Conservation (phyloP, 148 eudicot species). For the Rhododendron mucronatum region DNA sequence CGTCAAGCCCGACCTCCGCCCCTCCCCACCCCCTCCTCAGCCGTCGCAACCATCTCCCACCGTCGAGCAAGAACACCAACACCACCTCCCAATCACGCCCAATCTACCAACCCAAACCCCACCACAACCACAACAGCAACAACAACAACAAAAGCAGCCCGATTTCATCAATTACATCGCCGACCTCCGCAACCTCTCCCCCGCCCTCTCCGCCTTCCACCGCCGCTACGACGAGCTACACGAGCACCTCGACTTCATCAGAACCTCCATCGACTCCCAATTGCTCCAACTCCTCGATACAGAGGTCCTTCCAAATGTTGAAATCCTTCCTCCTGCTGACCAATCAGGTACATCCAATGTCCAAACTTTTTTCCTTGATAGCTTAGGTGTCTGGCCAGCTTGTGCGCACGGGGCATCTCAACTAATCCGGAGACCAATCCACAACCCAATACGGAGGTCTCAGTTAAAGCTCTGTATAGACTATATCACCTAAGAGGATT, state of each 20-base stretch:
- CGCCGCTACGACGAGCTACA: slow-evolving; percentile 39
- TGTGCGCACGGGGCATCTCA: background rate
- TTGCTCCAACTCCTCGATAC: background rate
- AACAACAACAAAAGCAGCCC: background rate
- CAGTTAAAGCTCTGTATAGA: too few species aligned
- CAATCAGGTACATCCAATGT: background rate
- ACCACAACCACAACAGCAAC: background rate
- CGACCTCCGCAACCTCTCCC: slow-evolving; percentile 25
- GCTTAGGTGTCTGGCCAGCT: background rate
- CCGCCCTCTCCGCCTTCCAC: slow-evolving; percentile 32
- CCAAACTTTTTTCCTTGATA: background rate
- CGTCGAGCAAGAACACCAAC: slow-evolving; percentile 5
- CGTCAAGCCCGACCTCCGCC: background rate
- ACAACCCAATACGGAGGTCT: background rate
- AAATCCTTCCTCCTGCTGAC: background rate
- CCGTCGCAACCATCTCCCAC: background rate
- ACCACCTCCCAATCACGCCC: background rate
- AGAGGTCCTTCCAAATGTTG: background rate
- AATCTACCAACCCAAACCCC: background rate
- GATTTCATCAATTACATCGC: slow-evolving; percentile 9
- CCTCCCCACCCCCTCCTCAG: background rate
- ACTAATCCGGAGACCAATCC: background rate
- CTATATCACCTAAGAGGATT: background rate
- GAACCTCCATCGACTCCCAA: slow-evolving; percentile 16
- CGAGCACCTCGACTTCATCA: slow-evolving; percentile 31